Evolutionary conservation across 305 asterid genomes (phyloP), one percentile per base, ranked within the genome.

Genomic region (Fraxinus dipetala): DNA sequence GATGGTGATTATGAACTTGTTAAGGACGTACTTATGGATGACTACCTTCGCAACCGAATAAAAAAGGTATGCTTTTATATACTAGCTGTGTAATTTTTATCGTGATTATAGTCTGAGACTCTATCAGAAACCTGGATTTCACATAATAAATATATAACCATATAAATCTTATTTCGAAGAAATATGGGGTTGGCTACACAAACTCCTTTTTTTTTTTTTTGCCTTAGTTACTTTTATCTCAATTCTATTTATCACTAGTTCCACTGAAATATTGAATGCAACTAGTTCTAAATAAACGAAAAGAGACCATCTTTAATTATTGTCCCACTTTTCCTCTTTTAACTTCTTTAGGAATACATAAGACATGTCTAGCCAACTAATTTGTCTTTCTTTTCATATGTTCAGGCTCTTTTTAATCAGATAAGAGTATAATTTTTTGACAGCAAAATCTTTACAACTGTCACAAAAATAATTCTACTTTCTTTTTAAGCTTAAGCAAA

Each of bases 1-100:
- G 98, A 94, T 43, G 98, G 99, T 70, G 98, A 91, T 63, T 94
- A 94, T 77, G 99, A 96, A 83, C 97, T 96, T 2, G 98, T 94
- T 8, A 92, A 94, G 86, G 97, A 96, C 36, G 96, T 96, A 14
- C 67, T 76, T 51, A 82, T 96, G n/a, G 98, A 96, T 11, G 97
- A 96, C 86, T 96, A 85, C 89, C 99, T 96, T 11, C 91, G 95
- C 85, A 87, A 36, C 76, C 90, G 98, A 85, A 93, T 96, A 36
- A 96, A 90, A 85, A 96, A 91, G 95, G 98, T 93, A 88, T 30
- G 34, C 5, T n/a, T 67, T 22, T 20, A 22, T 61, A 22, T 20
- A 20, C 70, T 11, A 61, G 28, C 28, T 54, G 24, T 61, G 70
- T 61, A 61, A 61, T 20, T 31, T 61, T 61, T 61, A 61, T 61